Evolutionary conservation across 768 basidiomycete species (phyloP).

Genomic region (Lyophyllum shimeji): DNA sequence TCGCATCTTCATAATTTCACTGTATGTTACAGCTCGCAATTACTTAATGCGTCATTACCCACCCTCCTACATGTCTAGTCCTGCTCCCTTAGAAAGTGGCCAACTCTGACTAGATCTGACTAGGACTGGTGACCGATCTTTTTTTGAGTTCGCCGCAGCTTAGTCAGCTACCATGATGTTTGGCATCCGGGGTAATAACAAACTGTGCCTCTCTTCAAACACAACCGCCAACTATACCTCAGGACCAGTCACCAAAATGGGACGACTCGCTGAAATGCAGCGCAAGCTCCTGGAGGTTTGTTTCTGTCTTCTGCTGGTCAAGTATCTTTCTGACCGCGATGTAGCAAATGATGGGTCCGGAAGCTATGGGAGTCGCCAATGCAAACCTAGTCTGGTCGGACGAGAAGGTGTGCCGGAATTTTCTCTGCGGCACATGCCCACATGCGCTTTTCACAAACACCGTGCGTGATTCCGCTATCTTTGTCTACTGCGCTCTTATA

Average conservation of each 20-base stretch:
- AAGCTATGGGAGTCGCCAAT: constrained; percentile 96
- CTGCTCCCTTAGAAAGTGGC: too few species aligned
- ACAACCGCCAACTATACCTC: constrained; percentile 19
- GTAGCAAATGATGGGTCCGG: constrained; percentile 99
- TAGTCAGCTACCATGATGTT: constrained; percentile 3
- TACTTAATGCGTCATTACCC: too few species aligned
- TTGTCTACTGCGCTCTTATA: constrained; percentile 1
- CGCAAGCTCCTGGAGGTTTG: constrained; percentile 75
- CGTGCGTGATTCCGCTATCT: constrained; percentile 46
- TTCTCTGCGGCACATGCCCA: constrained; percentile 97
- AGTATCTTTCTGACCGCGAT: constrained; percentile 40
- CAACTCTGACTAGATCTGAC: too few species aligned
- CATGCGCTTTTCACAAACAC: constrained; percentile 98
- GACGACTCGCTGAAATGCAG: constrained; percentile 95
- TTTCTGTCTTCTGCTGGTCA: constrained; percentile 21
- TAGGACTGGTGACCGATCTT: too few species aligned
- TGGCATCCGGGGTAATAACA: constrained; percentile 8
- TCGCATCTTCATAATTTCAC: too few species aligned
- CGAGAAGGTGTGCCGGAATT: constrained; percentile 98
- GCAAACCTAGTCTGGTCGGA: constrained; percentile 92
- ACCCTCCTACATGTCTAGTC: too few species aligned
- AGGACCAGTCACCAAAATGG: constrained; percentile 55
- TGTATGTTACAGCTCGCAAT: too few species aligned
- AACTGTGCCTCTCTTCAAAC: constrained; percentile 16
- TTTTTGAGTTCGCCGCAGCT: not conserved